A percentile compares a stretch with the other conserved stretches of the same genome.
Conservation (phyloP, 768 basidiomycete species). For the Mycena olivaceomarginata region DNA sequence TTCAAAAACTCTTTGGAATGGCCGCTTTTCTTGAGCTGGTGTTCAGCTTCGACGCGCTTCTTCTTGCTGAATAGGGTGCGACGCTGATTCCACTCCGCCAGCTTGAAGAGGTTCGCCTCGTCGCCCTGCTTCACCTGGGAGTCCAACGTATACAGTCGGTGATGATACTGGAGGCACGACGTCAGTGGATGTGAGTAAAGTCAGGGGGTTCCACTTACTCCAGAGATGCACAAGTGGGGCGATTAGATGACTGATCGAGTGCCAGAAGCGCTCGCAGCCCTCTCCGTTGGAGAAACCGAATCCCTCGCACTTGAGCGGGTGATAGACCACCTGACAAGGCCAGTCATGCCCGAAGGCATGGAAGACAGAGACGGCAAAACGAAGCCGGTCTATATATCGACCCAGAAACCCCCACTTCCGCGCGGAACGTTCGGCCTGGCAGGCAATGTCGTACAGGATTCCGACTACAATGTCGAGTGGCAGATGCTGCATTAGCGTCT, state of each 20-base stretch:
- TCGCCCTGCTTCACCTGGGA: conserved; percentile 47
- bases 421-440: conserved; percentile 54
- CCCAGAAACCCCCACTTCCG: conserved; percentile 51
- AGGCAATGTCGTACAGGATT: conserved; percentile 60
- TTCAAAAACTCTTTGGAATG: not conserved
- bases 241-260: conserved; percentile 48
- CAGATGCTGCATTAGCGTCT: conserved; percentile 56
- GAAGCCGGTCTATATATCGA: conserved; percentile 46
- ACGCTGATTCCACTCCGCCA: conserved; percentile 40
- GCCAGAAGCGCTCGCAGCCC: conserved; percentile 59
- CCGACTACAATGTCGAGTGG: conserved; percentile 50
- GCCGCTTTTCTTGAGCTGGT: not conserved
- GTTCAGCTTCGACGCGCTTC: conserved; percentile 32
- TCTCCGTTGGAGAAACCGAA: conserved; percentile 55
- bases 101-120: conserved; percentile 24
- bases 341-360: conserved; percentile 65
- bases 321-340: conserved; percentile 59
- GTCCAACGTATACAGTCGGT: conserved; percentile 51
- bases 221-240: conserved; percentile 51
- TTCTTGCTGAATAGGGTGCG: not conserved
- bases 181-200: not conserved
- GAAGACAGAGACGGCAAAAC: conserved; percentile 58
- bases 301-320: conserved; percentile 57
- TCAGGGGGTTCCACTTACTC: conserved; percentile 44
- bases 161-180: conserved; percentile 44